Percentiles rank a stretch among this genome's conserved stretches.
phyloP scores from a whole-genome alignment of 208 protist genomes.

The Blastocrithidia nonstop region DNA sequence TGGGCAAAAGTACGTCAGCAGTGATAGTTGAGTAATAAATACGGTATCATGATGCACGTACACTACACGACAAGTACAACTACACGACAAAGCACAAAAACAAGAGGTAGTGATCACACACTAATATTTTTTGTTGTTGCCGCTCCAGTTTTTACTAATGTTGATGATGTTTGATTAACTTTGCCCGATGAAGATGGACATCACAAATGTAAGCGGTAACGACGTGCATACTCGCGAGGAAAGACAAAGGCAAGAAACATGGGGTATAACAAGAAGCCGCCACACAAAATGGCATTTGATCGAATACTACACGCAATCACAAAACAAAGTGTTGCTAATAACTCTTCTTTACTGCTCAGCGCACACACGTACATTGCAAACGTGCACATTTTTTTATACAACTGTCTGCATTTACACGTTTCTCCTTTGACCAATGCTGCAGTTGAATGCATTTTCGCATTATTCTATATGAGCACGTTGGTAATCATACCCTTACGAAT shows the following conservation, averaged over 20 bases:
- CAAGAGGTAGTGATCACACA: too few relatives aligned
- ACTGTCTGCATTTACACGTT: too few relatives aligned
- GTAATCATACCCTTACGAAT: neutral
- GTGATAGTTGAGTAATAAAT: slow-evolving; percentile 33
- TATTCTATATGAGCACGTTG: too few relatives aligned
- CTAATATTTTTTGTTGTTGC: too few relatives aligned
- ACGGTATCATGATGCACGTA: slow-evolving; percentile 22
- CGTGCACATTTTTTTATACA: too few relatives aligned
- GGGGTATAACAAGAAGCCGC: slow-evolving; percentile 51
- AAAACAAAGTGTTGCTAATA: slow-evolving; percentile 30
- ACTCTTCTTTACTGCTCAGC: slow-evolving; percentile 5
- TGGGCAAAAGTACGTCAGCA: slow-evolving; percentile 28
- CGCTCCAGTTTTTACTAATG: too few relatives aligned
- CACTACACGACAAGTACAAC: slow-evolving; percentile 21
- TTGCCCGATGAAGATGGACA: too few relatives aligned
- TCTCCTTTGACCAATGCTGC: too few relatives aligned
- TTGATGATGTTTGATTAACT: too few relatives aligned
- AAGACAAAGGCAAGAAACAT: slow-evolving; percentile 21
- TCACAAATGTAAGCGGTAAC: too few relatives aligned
- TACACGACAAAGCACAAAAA: slow-evolving; percentile 8
- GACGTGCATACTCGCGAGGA: slow-evolving; percentile 1
- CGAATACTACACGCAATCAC: slow-evolving; percentile 22
- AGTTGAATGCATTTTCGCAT: too few relatives aligned
- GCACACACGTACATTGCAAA: too few relatives aligned
- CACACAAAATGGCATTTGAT: slow-evolving; percentile 44